Evolutionary conservation across 116 monocot genomes (phyloP), one percentile per base, ranked within the genome.

Genomic region (Phalaenopsis hybrid): DNA sequence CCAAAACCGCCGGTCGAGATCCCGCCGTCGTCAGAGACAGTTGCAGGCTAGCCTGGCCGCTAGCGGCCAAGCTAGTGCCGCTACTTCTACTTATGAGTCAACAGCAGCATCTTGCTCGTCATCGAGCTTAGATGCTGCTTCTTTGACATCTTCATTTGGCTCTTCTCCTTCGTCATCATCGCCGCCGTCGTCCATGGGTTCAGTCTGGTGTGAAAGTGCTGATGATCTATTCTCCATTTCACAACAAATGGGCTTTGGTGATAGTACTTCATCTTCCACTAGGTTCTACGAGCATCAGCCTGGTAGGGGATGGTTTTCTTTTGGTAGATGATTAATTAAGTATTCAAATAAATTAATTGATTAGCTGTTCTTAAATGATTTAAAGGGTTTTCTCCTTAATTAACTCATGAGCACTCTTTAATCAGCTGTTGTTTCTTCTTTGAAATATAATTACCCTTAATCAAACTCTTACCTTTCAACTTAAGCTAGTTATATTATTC

Each of bases 1-100:
- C 84, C 98, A 98, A 83, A 98, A 98, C 90, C 85, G 98, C 28
- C 90, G 98, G 23, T 98, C 98, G 5, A 80, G 98, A 79, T 98
- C 95, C 2, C 88, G 95, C 44, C 88, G 98, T 46, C 90, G 98
- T 4, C 98, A 93, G 85, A 82, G 95, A 13, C 98, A 95, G 92
- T 84, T 98, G 58, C 95, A 95, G 83, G 98, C 98, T 2, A 84
- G 78, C 0, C 80, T 88, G 23, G 88, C 81, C 20, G 18, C 50
- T 51, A 20, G 84, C 6, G 44, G 46, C 52, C 49, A 23, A 12
- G 52, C 52, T 52, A 12, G 12, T 12, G 46, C 52, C 49, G 52
- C 15, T 12, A 52, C 52, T 52, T 52, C 52, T 12, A 46, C 8
- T 50, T 50, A 7, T 50, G 50, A 50, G 28, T 45, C 59, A 8